Conservation (phyloP, 2,329 filamentous ascomycete genomes). For the Helotiales sp. region DNA sequence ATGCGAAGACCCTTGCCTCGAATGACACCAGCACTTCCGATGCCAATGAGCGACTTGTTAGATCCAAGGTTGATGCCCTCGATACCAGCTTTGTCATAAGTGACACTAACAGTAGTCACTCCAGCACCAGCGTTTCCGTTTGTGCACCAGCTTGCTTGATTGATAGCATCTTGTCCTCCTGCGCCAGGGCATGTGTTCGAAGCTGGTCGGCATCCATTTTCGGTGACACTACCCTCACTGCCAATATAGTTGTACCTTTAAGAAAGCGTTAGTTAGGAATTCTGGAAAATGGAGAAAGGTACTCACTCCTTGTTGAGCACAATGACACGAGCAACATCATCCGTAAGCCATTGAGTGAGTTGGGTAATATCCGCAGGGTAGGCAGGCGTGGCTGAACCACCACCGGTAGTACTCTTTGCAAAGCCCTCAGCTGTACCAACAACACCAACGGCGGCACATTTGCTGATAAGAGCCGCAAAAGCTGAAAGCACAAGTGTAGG, state of each 20-base stretch:
- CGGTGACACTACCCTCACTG: conserved; percentile 42
- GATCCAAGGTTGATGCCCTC: conserved; percentile 28
- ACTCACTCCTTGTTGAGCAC: conserved; percentile 51
- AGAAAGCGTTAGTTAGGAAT: neutral
- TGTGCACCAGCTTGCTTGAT: conserved; percentile 43
- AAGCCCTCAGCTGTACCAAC: conserved; percentile 22
- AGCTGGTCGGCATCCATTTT: conserved; percentile 55
- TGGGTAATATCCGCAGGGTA: conserved; percentile 54
- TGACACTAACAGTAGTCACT: conserved; percentile 13
- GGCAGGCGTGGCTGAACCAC: conserved; percentile 52
- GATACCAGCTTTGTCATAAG: conserved; percentile 29
- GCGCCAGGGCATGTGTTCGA: conserved; percentile 42
- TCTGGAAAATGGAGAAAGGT: neutral
- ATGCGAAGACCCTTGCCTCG: conserved; percentile 32
- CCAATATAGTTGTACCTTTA: conserved; percentile 53
- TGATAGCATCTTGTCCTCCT: conserved; percentile 54
- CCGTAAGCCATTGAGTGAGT: conserved; percentile 59
- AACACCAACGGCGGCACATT: conserved; percentile 14
- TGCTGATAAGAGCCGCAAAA: no score
- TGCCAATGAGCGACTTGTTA: conserved; percentile 33
- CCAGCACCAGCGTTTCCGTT: conserved; percentile 36
- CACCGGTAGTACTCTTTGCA: conserved; percentile 54
- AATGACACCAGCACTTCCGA: conserved; percentile 31
- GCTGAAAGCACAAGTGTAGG: no score
- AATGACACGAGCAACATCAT: conserved; percentile 55